Percentiles rank a stretch among this genome's conserved stretches.
These are phyloP conservation scores for Schizophyllum commune DNA, from an alignment of 1,284 basidiomycete species.

Conservation along the genomic window DNA sequence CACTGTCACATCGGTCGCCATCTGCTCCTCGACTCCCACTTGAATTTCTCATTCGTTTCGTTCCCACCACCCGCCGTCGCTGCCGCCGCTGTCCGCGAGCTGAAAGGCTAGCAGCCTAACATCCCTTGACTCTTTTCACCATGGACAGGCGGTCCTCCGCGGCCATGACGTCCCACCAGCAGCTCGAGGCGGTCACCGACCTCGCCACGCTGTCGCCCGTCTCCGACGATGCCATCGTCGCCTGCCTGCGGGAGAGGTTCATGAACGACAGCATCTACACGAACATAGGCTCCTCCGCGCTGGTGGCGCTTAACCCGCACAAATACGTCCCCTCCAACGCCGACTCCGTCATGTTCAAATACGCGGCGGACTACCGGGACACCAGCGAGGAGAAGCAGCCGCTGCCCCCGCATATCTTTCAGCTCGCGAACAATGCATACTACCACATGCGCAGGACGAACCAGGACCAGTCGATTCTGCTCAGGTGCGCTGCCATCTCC, in stretches of 20 bases:
- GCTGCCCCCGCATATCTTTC: constrained; percentile 80
- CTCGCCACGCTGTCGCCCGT: constrained; percentile 51
- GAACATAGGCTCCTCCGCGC: constrained; percentile 55
- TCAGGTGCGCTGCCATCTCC: constrained; percentile 51
- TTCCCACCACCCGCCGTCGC: not conserved
- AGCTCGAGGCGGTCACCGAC: constrained; percentile 61
- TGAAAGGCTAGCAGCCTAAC: not conserved
- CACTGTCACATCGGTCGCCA: not conserved
- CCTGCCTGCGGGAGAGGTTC: constrained; percentile 81
- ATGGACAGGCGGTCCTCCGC: constrained; percentile 13
- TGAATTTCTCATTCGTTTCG: not conserved
- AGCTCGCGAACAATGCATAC: constrained; percentile 85
- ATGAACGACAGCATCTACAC: constrained; percentile 82
- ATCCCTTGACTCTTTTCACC: not conserved
- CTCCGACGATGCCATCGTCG: constrained; percentile 73
- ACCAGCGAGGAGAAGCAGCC: constrained; percentile 43
- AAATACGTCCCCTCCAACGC: constrained; percentile 77
- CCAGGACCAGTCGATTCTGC: constrained; percentile 86
- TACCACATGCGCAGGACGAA: constrained; percentile 94
- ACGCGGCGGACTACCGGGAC: constrained; percentile 70
- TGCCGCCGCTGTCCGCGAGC: not conserved
- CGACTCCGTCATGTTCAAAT: constrained; percentile 77
- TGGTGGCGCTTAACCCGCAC: constrained; percentile 86
- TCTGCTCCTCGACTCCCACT: not conserved
- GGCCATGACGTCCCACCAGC: constrained; percentile 45